Conservation (phyloP, 805 yeast genomes). For the Tetrapisispora pingtungensis region DNA sequence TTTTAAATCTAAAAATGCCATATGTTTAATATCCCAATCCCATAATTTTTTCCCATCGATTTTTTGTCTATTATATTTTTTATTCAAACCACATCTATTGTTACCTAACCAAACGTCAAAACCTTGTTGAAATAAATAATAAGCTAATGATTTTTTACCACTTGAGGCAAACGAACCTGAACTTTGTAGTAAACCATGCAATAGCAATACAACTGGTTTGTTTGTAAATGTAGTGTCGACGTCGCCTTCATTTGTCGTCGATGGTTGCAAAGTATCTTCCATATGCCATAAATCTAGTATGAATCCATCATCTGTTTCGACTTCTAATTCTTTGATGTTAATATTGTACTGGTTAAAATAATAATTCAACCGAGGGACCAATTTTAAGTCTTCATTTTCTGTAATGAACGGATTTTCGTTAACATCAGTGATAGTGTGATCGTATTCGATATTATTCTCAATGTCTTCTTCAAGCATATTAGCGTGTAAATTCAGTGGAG, state of each 20-base stretch:
- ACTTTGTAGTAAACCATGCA: constrained; percentile 84
- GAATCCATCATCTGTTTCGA: constrained; percentile 75
- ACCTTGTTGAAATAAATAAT: constrained; percentile 42
- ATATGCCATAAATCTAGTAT: constrained; percentile 51
- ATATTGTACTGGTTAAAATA: constrained; percentile 57
- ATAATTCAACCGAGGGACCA: constrained; percentile 50
- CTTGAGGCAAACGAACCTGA: constrained; percentile 76
- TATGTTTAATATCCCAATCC: constrained; percentile 88
- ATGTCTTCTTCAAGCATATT: constrained; percentile 13
- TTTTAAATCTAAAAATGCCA: constrained; percentile 73
- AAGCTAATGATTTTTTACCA: constrained; percentile 74
- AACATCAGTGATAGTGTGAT: constrained; percentile 20
- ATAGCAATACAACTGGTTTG: constrained; percentile 55
- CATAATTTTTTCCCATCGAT: constrained; percentile 40
- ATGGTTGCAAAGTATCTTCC: constrained; percentile 4
- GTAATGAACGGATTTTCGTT: constrained; percentile 22
- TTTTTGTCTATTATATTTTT: constrained; percentile 40
- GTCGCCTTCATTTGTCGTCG: not conserved
- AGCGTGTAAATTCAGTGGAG: not conserved
- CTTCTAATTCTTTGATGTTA: constrained; percentile 45
- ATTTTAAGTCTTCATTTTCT: constrained; percentile 22
- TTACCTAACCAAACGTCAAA: constrained; percentile 90
- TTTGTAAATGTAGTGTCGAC: constrained; percentile 9
- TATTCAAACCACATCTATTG: constrained; percentile 77
- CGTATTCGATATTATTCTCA: constrained; percentile 22